Evolutionary conservation across 176 grass and related monocot species (phyloP).

Genomic region (barley (Hordeum vulgare)): MorexV3_pseudomolecules_assembly NC_058521.1:552167976-552168475

Average conservation of each 20-base stretch:
- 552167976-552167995: background rate
- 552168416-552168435: background rate
- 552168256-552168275: background rate
- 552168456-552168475: background rate
- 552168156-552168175: constrained; percentile 17
- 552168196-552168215: background rate
- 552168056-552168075: constrained; percentile 1
- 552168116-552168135: background rate
- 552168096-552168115: background rate
- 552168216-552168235: background rate
- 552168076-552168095: background rate
- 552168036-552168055: constrained; percentile 27
- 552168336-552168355: background rate
- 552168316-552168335: background rate
- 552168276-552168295: background rate
- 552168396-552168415: background rate
- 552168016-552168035: constrained; percentile 14
- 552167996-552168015: background rate
- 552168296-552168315: background rate
- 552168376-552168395: too few relatives aligned
- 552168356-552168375: background rate
- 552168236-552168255: background rate
- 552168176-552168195: background rate
- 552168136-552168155: constrained; percentile 47
- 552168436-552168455: background rate